Base-by-base conservation (phyloP, 306 rosid species). In the Echinosophora koreensis region DNA sequence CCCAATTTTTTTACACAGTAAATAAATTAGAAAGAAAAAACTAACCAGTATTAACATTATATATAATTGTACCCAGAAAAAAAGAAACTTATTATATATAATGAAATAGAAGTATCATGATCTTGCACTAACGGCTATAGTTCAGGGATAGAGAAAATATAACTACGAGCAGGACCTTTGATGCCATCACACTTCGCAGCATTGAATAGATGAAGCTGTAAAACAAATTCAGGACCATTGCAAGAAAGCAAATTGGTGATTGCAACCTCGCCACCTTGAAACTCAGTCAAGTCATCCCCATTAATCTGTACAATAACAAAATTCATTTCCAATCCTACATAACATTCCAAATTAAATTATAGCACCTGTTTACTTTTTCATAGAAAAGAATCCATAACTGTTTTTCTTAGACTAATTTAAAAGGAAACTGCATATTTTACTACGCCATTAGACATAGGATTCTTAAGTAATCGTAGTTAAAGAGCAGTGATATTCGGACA, bases 201-300 rank as follows among this genome's bases (percentile, higher is more conserved):
- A 15, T 5, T 15, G 13, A 46, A 81, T 77, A 90, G 74, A 66
- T 8, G 88, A 81, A 90, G 86, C 63, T 88, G 88, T 8, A 86
- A 62, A 81, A 88, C 83, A 86, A 90, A 88, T 34, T 86, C 83
- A 17, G 89, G 88, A 30, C 92, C 96, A 77, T 88, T 85, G 85
- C 89, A 80, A 47, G 95, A 90, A 82, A 88, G 88, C 82, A 85
- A 71, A 65, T 90, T 90, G 18, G 92, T 86, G 3, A 69, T 77
- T 49, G 92, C 92, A 50, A 83, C 85, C 69, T 90, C 92, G n/a
- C 96, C 96, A 46, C 90, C 90, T 46, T 79, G 79, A 81, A 83
- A 54, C 78, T 85, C 96, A 4, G 96, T 73, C 65, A 90, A 84
- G 81, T 85, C 73, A 50, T 46, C 81, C 35, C 71, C 83, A 46